Evolutionary conservation across 2,329 filamentous ascomycete genomes (phyloP).

Genomic region (Penicillium sp.): DNA sequence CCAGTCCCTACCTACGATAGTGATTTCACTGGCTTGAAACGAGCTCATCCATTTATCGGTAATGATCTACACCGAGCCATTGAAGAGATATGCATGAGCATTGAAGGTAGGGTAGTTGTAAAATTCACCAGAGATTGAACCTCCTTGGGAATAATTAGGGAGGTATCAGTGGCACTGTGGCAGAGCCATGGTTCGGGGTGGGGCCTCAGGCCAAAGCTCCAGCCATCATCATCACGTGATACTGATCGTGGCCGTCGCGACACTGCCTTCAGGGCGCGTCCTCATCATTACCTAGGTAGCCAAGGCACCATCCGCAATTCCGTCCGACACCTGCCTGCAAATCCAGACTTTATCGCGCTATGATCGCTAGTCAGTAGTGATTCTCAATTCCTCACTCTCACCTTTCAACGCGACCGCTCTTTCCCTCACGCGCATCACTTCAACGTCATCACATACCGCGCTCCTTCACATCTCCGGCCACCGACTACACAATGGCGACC

Average conservation of each 20-base stretch:
- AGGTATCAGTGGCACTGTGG: not conserved
- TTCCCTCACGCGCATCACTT: not conserved
- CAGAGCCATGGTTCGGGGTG: too few relatives aligned
- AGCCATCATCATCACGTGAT: slow-evolving; percentile 4
- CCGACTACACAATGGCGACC: slow-evolving; percentile 35
- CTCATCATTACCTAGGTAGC: not conserved
- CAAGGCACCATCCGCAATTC: slow-evolving; percentile 7
- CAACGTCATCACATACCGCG: slow-evolving; percentile 1
- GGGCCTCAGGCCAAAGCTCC: too few relatives aligned
- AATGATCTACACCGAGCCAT: not conserved
- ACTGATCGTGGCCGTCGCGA: not conserved
- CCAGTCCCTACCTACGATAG: too few relatives aligned
- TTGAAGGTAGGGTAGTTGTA: too few relatives aligned
- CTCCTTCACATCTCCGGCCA: not conserved
- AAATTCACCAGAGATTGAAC: too few relatives aligned
- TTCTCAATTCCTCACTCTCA: not conserved
- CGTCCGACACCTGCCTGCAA: slow-evolving; percentile 1
- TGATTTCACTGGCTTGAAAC: too few relatives aligned
- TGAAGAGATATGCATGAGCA: not conserved
- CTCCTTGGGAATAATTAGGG: too few relatives aligned
- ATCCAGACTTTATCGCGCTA: slow-evolving; percentile 5
- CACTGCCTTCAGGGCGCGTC: slow-evolving; percentile 8
- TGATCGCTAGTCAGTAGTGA: slow-evolving; percentile 6
- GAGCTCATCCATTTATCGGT: not conserved
- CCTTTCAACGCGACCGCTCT: not conserved